phyloP scores from a whole-genome alignment of 2,329 filamentous ascomycete genomes.

The Didymella glomerata region DNA sequence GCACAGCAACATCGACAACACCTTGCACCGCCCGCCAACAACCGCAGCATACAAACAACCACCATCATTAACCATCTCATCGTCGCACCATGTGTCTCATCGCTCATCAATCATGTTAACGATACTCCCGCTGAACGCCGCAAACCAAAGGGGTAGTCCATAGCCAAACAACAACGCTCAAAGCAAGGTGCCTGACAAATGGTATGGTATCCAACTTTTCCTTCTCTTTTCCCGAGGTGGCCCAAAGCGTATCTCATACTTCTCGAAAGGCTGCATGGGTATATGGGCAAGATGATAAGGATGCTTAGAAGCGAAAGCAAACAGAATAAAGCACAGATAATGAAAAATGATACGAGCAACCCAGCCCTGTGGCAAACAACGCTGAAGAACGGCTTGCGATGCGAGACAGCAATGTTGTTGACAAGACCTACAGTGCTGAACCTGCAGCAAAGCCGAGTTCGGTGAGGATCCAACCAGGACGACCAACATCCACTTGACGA shows the following conservation, averaged over 20 bases:
- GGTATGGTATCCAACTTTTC: constrained; percentile 17
- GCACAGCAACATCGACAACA: neutral
- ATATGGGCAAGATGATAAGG: constrained; percentile 19
- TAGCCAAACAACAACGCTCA: constrained; percentile 4
- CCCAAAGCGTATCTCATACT: constrained; percentile 12
- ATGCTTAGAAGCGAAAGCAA: constrained; percentile 4
- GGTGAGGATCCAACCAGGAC: neutral
- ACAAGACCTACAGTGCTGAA: neutral
- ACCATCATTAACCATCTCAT: constrained; percentile 13
- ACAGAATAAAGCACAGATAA: neutral
- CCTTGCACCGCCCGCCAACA: neutral
- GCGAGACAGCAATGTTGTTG: constrained; percentile 2
- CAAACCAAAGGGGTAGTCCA: constrained; percentile 8
- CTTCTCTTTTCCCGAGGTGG: constrained; percentile 1
- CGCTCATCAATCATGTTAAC: constrained; percentile 2
- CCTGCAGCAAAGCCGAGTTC: neutral
- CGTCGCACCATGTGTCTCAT: constrained; percentile 7
- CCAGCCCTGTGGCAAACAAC: constrained; percentile 23
- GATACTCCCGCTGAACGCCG: neutral
- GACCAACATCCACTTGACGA: neutral
- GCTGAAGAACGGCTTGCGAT: constrained; percentile 10
- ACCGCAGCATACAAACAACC: neutral
- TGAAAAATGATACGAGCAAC: constrained; percentile 9
- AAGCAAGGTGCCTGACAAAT: constrained; percentile 7
- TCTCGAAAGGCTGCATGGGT: constrained; percentile 19